These are phyloP conservation scores for Mycena leptocephala DNA, from an alignment of 768 basidiomycete species.

Conservation along the genomic window DNA sequence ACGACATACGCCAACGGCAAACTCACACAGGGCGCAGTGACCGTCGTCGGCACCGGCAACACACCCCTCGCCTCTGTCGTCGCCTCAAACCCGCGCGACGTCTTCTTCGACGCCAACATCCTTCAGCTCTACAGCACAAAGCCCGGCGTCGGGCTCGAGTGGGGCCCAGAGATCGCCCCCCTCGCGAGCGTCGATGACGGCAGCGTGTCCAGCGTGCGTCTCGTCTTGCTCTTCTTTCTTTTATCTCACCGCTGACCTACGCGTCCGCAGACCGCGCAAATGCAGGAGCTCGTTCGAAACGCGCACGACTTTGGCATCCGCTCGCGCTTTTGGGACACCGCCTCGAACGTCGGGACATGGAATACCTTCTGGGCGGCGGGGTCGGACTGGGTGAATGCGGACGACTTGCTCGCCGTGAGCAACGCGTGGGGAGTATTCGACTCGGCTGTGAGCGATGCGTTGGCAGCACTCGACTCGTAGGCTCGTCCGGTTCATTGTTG, in stretches of 20 bases:
- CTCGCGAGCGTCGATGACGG: constrained; percentile 42
- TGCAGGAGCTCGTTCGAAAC: constrained; percentile 37
- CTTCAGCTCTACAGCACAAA: constrained; percentile 34
- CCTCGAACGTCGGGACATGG: constrained; percentile 38
- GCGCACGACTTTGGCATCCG: constrained; percentile 40
- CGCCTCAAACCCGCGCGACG: constrained; percentile 37
- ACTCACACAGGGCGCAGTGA: constrained; percentile 38
- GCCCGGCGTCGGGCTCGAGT: constrained; percentile 23
- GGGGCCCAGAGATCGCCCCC: constrained; percentile 40
- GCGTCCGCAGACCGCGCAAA: constrained; percentile 34
- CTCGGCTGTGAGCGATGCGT: not conserved
- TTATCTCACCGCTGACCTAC: not conserved
- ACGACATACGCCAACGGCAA: constrained; percentile 48
- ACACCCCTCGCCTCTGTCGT: constrained; percentile 42
- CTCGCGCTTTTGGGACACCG: constrained; percentile 44
- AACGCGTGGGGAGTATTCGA: constrained; percentile 32
- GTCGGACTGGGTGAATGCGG: constrained; percentile 47
- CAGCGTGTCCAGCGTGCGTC: constrained; percentile 35
- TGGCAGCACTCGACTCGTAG: not conserved
- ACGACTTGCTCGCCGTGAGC: constrained; percentile 40
- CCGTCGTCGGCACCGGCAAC: constrained; percentile 44
- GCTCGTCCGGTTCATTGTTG: not conserved
- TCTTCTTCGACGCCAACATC: constrained; percentile 46
- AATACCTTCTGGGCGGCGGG: constrained; percentile 38
- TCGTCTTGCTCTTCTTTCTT: too few species aligned